These are phyloP conservation scores for Nakazawaea ishiwadae DNA, from an alignment of 805 yeast genomes.

Conservation along the genomic window DNA sequence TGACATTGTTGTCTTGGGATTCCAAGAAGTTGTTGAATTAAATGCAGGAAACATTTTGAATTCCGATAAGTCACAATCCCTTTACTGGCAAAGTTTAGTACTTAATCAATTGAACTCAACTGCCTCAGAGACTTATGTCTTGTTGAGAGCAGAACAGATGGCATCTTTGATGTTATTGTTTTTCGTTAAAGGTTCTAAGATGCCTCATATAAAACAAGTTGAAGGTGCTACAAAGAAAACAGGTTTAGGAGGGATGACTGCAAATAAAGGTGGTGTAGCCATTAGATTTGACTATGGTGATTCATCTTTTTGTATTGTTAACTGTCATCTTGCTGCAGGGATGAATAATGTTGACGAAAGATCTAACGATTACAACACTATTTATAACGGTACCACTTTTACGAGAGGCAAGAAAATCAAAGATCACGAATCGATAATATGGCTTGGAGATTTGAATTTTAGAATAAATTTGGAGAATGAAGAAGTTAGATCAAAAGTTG, in stretches of 20 bases:
- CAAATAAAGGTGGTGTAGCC: slow-evolving; percentile 56
- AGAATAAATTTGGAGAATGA: slow-evolving; percentile 71
- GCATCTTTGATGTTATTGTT: slow-evolving; percentile 62
- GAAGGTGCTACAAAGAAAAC: slow-evolving; percentile 81
- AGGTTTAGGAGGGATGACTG: slow-evolving; percentile 89
- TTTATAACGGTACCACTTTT: slow-evolving; percentile 64
- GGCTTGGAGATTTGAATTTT: slow-evolving; percentile 94
- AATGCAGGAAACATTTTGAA: slow-evolving; percentile 87
- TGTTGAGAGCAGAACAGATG: slow-evolving; percentile 71
- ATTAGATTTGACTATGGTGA: slow-evolving; percentile 47
- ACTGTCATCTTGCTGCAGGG: slow-evolving; percentile 94
- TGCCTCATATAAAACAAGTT: slow-evolving; percentile 63
- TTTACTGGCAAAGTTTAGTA: slow-evolving; percentile 74
- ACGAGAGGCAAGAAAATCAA: slow-evolving; percentile 52
- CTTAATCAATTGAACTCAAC: slow-evolving; percentile 51
- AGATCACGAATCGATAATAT: slow-evolving; percentile 79
- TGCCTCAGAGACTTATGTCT: slow-evolving; percentile 40
- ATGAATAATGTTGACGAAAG: slow-evolving; percentile 75
- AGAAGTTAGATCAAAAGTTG: slow-evolving; percentile 45
- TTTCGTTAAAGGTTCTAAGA: slow-evolving; percentile 49
- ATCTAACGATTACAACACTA: slow-evolving; percentile 79
- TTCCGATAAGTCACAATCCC: slow-evolving; percentile 75
- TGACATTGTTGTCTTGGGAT: slow-evolving; percentile 82
- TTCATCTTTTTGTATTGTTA: slow-evolving; percentile 70
- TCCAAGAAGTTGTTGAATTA: slow-evolving; percentile 91